A percentile compares a stretch with the other conserved stretches of the same genome.
Conservation (phyloP, 768 basidiomycete genomes). For the Podaxis sp. region DNA sequence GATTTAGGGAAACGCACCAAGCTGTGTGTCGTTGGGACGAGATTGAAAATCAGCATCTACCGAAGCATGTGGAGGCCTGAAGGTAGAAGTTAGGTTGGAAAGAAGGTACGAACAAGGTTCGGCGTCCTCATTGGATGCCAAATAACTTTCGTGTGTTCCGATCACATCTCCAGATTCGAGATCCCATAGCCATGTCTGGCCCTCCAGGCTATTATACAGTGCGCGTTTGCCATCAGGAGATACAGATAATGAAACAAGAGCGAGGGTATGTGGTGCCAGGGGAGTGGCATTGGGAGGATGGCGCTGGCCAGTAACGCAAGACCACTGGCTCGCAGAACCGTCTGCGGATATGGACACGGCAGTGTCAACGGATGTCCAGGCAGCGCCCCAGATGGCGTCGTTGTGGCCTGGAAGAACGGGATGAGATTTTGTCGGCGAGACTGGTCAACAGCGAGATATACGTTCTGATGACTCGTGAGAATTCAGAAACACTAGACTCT, state of each 20-base stretch:
- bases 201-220: conserved; percentile 81
- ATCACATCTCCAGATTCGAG: conserved; percentile 54
- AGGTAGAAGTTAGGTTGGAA: neutral
- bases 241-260: conserved; percentile 76
- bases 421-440: conserved; percentile 24
- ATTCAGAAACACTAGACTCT: conserved; percentile 75
- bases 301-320: conserved; percentile 60
- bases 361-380: conserved; percentile 64
- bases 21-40: conserved; percentile 36
- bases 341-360: conserved; percentile 74
- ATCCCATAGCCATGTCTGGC: conserved; percentile 75
- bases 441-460: conserved; percentile 35
- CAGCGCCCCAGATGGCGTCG: conserved; percentile 75
- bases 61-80: conserved; percentile 10
- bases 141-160: conserved; percentile 72
- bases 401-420: conserved; percentile 55
- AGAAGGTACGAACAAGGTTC: conserved; percentile 60
- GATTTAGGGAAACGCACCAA: conserved; percentile 83
- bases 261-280: conserved; percentile 76
- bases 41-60: conserved; percentile 6
- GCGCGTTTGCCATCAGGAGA: conserved; percentile 61
- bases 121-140: conserved; percentile 47
- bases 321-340: conserved; percentile 72
- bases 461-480: conserved; percentile 76
- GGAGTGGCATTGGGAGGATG: conserved; percentile 43